Conservation (phyloP, 2,329 filamentous ascomycete genomes). For the Ceratocystis alfenasii region DNA sequence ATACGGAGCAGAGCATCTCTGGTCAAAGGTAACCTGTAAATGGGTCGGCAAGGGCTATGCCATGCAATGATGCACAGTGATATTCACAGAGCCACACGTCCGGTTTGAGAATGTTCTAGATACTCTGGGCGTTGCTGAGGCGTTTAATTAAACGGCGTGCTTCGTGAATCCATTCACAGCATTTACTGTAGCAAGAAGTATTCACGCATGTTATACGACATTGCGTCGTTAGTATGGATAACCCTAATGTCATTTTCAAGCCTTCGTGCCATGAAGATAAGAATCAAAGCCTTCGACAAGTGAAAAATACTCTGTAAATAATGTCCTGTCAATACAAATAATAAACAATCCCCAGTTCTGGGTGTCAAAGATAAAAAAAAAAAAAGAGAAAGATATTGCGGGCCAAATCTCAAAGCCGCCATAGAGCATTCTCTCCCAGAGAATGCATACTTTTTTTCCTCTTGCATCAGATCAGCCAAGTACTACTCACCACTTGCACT, state of each 20-base stretch:
- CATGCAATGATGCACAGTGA: too few relatives aligned
- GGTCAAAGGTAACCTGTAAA: too few relatives aligned
- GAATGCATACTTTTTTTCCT: too few relatives aligned
- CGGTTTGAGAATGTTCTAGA: conserved; percentile 1
- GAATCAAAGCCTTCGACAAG: background rate
- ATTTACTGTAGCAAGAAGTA: background rate
- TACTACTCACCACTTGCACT: background rate
- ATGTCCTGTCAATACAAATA: conserved; percentile 3
- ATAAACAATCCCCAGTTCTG: background rate
- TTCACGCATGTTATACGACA: background rate
- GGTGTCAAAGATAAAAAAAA: background rate
- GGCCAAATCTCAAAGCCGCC: background rate
- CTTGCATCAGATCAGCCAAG: too few relatives aligned
- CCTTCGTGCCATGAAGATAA: too few relatives aligned
- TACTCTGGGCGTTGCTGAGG: background rate
- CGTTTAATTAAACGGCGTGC: background rate
- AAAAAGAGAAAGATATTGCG: background rate
- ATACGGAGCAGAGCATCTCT: too few relatives aligned
- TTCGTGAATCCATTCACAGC: background rate
- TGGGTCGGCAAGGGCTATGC: too few relatives aligned
- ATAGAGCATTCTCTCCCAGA: background rate
- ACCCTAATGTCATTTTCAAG: too few relatives aligned
- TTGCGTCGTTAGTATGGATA: too few relatives aligned
- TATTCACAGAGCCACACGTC: too few relatives aligned
- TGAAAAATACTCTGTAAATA: conserved; percentile 1